Base-by-base conservation (phyloP, 768 basidiomycete genomes). In the Boletales sp. region DNA sequence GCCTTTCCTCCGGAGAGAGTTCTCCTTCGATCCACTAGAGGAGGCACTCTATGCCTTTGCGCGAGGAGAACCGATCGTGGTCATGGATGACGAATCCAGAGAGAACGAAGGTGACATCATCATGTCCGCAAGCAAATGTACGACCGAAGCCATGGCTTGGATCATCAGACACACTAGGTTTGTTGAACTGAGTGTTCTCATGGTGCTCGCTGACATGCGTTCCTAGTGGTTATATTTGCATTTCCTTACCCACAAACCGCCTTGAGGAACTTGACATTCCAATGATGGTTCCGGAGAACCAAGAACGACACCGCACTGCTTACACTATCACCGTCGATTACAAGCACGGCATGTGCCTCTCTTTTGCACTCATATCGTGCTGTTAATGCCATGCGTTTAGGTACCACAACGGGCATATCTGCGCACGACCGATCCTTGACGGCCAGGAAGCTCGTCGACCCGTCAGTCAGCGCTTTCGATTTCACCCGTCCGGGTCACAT, bases 101-200 rank as follows among this genome's bases (percentile, higher is more conserved):
- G 97, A 99, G 72, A 99, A 99, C 66, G 97, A 99, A 66, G 95
- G 97, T 2, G 97, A 99, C 68, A 72, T 99, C 50, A 92, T 97
- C 64, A 87, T 93, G 62, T 83, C 95, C 13, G 97, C 83, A 3
- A 76, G 77, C 21, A 80, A 83, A 45, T 84, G 90, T 57, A 92
- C 94, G 35, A 90, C 92, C 2, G 90, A 97, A 69, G 90, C 94
- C 64, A 98, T 99, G 97, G 95, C 97, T 1, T 99, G 92, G 92
- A 88, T 99, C 81, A 94, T 99, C 66, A 87, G 88, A 63, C 86
- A 94, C 66, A 91, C 93, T 0, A 97, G 93, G 95, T 94, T 45
- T 51, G 81, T 68, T 14, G 19, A 29, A 13, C 8, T n/a, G 18
- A 11, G 24, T 29, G 1, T 12, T 38, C 12, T 38, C 29, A 14